These are phyloP conservation scores for Micractinium conductrix DNA, from an alignment of 139 green algal genomes.

Conservation along the genomic window DNA sequence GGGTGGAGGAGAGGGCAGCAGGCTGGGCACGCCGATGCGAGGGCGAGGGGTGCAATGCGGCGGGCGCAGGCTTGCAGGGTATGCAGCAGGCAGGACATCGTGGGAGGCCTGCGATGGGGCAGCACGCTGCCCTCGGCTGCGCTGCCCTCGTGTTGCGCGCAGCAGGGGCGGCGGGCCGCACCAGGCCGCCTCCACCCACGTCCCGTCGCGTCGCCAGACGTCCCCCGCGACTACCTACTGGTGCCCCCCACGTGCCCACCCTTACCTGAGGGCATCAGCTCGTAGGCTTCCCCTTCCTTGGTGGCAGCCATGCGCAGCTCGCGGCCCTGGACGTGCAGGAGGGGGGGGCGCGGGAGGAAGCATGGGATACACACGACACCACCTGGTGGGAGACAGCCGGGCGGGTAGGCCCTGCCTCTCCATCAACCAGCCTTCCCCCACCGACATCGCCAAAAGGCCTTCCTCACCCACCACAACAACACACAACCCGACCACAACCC, in stretches of 20 bases:
- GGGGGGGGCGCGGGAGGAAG: background rate
- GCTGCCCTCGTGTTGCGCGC: too few species aligned
- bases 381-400: background rate
- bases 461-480: too few species aligned
- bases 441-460: too few species aligned
- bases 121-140: background rate
- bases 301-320: constrained; percentile 18
- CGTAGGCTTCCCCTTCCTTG: constrained; percentile 16
- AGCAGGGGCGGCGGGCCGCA: too few species aligned
- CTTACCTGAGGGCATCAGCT: constrained; percentile 16
- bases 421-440: background rate
- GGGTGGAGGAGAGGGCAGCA: background rate
- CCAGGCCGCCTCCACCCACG: too few species aligned
- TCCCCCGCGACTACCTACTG: background rate
- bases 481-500: too few species aligned
- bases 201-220: too few species aligned
- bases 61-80: background rate
- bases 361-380: too few species aligned
- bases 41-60: background rate
- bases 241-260: background rate
- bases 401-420: background rate
- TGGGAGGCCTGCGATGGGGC: background rate
- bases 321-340: constrained; percentile 1
- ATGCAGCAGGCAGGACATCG: background rate
- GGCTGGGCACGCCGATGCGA: background rate